A percentile compares a stretch with the other conserved stretches of the same genome.
Conservation (phyloP, 345 rosid genomes). For the Eucalyptus regnans region DNA sequence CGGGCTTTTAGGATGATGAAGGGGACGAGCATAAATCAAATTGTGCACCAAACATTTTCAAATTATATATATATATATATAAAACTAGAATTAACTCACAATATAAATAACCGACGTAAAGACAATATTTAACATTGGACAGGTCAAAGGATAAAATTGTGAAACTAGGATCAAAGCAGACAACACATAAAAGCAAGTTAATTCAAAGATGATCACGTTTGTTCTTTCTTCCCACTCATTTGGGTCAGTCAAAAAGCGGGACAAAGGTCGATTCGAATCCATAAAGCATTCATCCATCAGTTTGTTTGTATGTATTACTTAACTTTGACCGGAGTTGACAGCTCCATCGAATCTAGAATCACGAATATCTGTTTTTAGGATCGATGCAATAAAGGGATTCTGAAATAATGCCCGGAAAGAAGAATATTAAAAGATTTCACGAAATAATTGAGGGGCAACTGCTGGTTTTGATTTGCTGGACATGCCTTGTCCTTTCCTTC, state of each 20-base stretch:
- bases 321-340: neutral
- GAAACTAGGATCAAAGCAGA: neutral
- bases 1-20: rapidly evolving
- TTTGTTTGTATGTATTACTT: neutral
- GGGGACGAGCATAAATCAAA: neutral
- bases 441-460: neutral
- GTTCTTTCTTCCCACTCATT: neutral
- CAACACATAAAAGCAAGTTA: neutral
- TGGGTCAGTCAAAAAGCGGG: neutral
- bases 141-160: neutral
- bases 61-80: neutral
- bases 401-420: neutral
- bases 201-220: neutral
- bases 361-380: neutral
- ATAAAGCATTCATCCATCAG: neutral
- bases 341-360: neutral
- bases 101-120: neutral
- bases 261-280: neutral
- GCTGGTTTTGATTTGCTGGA: neutral
- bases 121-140: neutral
- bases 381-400: neutral
- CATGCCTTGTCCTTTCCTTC: neutral
- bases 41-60: rapidly evolving
- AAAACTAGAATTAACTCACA: neutral
- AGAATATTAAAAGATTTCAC: neutral